These are phyloP conservation scores for Xenoacremonium recifei DNA, from an alignment of 2,329 filamentous ascomycete genomes.

Conservation along the genomic window DNA sequence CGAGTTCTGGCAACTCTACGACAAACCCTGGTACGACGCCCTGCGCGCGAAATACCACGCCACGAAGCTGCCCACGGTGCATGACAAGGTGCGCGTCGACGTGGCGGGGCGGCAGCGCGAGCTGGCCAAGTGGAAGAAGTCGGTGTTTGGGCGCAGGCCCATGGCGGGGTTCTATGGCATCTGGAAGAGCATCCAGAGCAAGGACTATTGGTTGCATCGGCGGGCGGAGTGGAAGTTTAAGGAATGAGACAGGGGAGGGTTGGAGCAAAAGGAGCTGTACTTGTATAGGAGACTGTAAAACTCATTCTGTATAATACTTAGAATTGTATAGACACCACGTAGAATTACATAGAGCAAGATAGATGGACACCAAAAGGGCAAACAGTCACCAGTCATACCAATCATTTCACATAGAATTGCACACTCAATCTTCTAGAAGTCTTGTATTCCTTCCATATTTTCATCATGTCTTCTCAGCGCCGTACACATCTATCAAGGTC, in stretches of 20 bases:
- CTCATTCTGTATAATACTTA: neutral
- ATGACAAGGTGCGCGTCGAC: slow-evolving; percentile 66
- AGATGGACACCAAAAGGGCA: no score
- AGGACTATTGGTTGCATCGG: slow-evolving; percentile 54
- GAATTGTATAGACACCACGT: neutral
- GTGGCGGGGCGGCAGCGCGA: slow-evolving; percentile 42
- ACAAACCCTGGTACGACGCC: slow-evolving; percentile 57
- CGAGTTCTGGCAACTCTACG: slow-evolving; percentile 68
- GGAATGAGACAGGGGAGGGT: slow-evolving; percentile 4
- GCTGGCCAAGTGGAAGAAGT: slow-evolving; percentile 37
- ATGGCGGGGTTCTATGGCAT: slow-evolving; percentile 60
- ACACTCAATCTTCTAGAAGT: slow-evolving; percentile 14
- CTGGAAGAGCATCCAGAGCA: slow-evolving; percentile 56
- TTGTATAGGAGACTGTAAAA: neutral
- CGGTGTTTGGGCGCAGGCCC: slow-evolving; percentile 50
- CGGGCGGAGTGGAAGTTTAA: slow-evolving; percentile 54
- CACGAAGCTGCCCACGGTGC: slow-evolving; percentile 61
- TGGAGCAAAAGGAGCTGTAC: neutral
- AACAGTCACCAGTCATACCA: no score
- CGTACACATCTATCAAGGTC: slow-evolving; percentile 19
- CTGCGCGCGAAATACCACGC: slow-evolving; percentile 64
- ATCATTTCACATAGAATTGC: no score
- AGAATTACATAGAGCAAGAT: neutral
- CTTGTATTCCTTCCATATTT: slow-evolving; percentile 21
- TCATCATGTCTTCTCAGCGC: slow-evolving; percentile 16